Evolutionary conservation across 305 asterid species (phyloP), one percentile per base, ranked within the genome.

Genomic region (Fraxinus sp.): DNA sequence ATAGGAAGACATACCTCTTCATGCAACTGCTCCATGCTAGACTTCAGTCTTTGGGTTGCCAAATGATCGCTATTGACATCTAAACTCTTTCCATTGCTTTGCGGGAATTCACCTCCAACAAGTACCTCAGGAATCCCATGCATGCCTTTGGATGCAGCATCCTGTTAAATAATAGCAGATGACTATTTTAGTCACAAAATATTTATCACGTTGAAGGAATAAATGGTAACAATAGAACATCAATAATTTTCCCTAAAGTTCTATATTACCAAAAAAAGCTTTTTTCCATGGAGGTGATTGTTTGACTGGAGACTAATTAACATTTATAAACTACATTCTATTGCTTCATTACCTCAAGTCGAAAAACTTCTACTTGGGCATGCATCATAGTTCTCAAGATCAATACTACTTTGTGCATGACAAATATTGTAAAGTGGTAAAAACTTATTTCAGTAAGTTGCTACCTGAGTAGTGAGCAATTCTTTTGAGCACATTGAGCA

Each of bases 21-120:
- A 71, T 91, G 93, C 82, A 95, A 89, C 85, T 93, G 96, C 83
- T 91, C 92, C 87, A 97, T 86, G 92, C 98, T 92, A 79, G 97
- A 93, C 88, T 86, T 92, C 89, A 97, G 86, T 84, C 83, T 86
- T 81, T 89, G 91, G 26, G 93, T 87, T 80, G 90, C 88, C 83
- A 84, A 86, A 77, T 75, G 82, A 52, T 89, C 90, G 66, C 35
- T 70, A 57, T 57, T 80, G 62, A 82, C 83, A 85, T 84, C 86
- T 32, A 77, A 77, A 71, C 79, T 82, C 79, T 86, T 88, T 68
- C 90, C 89, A 52, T 86, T 85, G 87, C 90, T 87, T 80, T 80
- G 85, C 39, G 75, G 74, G 66, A 80, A n/a, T 55, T 55, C 66
- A 55, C 24, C 24, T 55, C 66, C 66, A 55, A 55, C 66, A 55